phyloP scores from a whole-genome alignment of 2,329 filamentous ascomycete species.

The Pseudogymnoascus sp. region DNA sequence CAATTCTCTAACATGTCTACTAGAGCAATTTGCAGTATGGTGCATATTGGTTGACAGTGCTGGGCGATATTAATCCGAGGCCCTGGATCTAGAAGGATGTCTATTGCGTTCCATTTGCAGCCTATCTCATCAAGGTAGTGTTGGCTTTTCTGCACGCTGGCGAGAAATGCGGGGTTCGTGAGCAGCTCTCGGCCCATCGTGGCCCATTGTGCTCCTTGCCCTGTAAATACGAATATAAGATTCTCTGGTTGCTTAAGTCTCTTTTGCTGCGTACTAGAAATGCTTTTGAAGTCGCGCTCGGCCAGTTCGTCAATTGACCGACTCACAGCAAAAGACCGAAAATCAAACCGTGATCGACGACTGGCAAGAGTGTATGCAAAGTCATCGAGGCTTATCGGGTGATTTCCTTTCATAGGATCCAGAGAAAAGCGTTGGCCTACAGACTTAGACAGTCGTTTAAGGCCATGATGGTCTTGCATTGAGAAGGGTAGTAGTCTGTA shows the following conservation, averaged over 20 bases:
- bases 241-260: background rate
- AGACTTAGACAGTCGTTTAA: background rate
- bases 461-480: background rate
- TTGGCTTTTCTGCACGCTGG: background rate
- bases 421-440: background rate
- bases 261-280: background rate
- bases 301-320: background rate
- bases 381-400: background rate
- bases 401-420: background rate
- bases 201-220: slow-evolving; percentile 15
- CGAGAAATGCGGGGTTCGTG: background rate
- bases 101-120: background rate
- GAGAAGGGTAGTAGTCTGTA: background rate
- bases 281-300: slow-evolving; percentile 13
- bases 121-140: background rate
- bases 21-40: slow-evolving; percentile 40
- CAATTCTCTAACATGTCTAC: slow-evolving; percentile 36
- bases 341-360: background rate
- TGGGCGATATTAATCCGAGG: slow-evolving; percentile 19
- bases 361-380: slow-evolving; percentile 12
- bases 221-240: slow-evolving; percentile 14
- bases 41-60: slow-evolving; percentile 35
- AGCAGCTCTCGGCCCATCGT: slow-evolving; percentile 11
- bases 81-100: background rate
- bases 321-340: background rate